Percentiles rank a stretch among this genome's conserved stretches.
phyloP scores from a whole-genome alignment of 108 stramenopile species.

The Poteriospumella lacustris region DNA sequence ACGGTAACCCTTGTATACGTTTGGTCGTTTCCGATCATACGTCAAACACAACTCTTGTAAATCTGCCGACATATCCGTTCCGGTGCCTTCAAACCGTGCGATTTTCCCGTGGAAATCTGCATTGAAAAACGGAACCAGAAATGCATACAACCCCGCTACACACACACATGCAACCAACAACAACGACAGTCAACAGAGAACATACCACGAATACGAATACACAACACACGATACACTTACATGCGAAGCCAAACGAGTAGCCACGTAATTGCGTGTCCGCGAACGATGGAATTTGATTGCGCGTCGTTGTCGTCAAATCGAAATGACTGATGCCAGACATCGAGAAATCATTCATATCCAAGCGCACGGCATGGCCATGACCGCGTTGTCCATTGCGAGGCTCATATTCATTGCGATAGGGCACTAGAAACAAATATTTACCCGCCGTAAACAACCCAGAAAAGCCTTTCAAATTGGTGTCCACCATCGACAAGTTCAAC shows the following conservation, averaged over 20 bases:
- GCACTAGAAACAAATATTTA: conserved; percentile 47
- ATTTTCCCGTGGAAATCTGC: conserved; percentile 48
- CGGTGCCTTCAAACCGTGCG: conserved; percentile 34
- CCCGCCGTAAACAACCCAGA: conserved; percentile 32
- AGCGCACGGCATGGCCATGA: conserved; percentile 31
- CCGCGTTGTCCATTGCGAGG: conserved; percentile 24
- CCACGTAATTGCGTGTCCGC: conserved; percentile 48
- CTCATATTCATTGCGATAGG: conserved; percentile 42
- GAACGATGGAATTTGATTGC: conserved; percentile 51
- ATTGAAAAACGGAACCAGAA: conserved; percentile 51
- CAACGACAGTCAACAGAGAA: not conserved
- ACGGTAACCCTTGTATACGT: not conserved
- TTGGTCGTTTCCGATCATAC: not conserved
- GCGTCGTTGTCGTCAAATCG: conserved; percentile 39
- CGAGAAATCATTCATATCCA: conserved; percentile 48
- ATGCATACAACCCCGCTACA: conserved; percentile 40
- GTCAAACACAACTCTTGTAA: conserved; percentile 22
- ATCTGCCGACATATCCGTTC: not conserved
- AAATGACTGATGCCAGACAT: conserved; percentile 34
- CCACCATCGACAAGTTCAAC: not conserved
- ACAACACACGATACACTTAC: conserved; percentile 5
- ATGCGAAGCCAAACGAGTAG: conserved; percentile 41
- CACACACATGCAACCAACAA: not conserved
- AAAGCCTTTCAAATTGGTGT: conserved; percentile 23
- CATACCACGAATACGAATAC: not conserved